Conservation (phyloP, 805 yeast genomes). For the Candida insectalens region DNA sequence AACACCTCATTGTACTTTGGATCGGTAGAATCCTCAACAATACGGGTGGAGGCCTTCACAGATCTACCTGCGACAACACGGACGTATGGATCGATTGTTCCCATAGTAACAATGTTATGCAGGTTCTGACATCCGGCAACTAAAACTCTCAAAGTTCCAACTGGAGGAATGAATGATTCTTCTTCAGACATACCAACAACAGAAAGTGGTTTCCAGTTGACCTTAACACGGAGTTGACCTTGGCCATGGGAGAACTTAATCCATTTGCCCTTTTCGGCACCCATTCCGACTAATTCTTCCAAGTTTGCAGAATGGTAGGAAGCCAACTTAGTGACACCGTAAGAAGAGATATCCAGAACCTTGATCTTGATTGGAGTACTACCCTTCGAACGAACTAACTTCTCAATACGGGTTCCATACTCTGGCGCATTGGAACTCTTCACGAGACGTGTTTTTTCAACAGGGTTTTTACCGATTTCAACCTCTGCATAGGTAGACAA, state of each 20-base stretch:
- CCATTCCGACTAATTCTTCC: slow-evolving; percentile 41
- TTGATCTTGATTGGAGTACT: slow-evolving; percentile 43
- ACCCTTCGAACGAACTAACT: slow-evolving; percentile 52
- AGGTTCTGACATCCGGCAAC: slow-evolving; percentile 43
- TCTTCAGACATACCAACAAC: slow-evolving; percentile 36
- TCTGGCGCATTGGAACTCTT: slow-evolving; percentile 65
- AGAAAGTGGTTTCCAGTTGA: slow-evolving; percentile 64
- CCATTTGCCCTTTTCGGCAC: slow-evolving; percentile 39
- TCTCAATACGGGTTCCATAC: slow-evolving; percentile 57
- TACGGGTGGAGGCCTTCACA: slow-evolving; percentile 42
- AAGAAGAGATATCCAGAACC: slow-evolving; percentile 51
- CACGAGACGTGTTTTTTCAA: slow-evolving; percentile 50
- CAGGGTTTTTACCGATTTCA: slow-evolving; percentile 24
- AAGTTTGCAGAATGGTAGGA: slow-evolving; percentile 40
- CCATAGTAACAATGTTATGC: slow-evolving; percentile 52
- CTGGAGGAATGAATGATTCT: slow-evolving; percentile 41
- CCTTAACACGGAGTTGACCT: slow-evolving; percentile 45
- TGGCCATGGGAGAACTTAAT: slow-evolving; percentile 38
- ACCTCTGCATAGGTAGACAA: slow-evolving; percentile 64
- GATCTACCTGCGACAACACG: slow-evolving; percentile 50
- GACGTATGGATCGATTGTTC: slow-evolving; percentile 70
- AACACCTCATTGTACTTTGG: slow-evolving; percentile 53
- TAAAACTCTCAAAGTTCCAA: slow-evolving; percentile 59
- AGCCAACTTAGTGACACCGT: slow-evolving; percentile 40
- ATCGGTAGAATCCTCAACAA: slow-evolving; percentile 40